Evolutionary conservation across 169 alveolate genomes (phyloP).

Genomic region (Cryptosporidium sp.): DNA sequence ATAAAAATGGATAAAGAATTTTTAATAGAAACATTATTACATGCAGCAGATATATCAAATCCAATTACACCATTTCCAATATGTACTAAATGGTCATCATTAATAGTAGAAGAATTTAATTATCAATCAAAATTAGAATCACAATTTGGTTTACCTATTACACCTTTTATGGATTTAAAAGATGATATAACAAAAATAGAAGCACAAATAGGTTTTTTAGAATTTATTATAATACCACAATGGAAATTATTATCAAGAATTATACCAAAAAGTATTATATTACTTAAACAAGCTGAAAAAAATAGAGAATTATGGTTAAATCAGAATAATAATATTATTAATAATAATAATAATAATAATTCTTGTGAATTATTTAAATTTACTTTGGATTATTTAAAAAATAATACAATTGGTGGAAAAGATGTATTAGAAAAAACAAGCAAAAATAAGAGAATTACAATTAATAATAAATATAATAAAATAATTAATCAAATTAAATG

Average conservation of each 20-base stretch:
- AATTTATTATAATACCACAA: slow-evolving; percentile 84
- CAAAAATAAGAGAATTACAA: neutral
- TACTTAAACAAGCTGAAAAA: slow-evolving; percentile 36
- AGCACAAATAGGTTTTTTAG: slow-evolving; percentile 85
- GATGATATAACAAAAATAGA: slow-evolving; percentile 83
- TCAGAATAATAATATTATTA: neutral
- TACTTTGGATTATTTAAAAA: slow-evolving; percentile 30
- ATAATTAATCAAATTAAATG: neutral
- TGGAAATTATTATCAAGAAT: slow-evolving; percentile 56
- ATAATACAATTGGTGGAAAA: slow-evolving; percentile 43
- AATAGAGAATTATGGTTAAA: slow-evolving; percentile 41
- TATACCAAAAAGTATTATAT: slow-evolving; percentile 7
- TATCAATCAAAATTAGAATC: slow-evolving; percentile 88
- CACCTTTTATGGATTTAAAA: slow-evolving; percentile 84
- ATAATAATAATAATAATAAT: neutral
- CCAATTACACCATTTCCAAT: slow-evolving; percentile 85
- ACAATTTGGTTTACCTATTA: slow-evolving; percentile 82
- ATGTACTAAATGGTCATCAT: slow-evolving; percentile 84
- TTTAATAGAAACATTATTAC: slow-evolving; percentile 82
- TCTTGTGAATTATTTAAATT: slow-evolving; percentile 4
- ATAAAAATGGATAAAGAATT: slow-evolving; percentile 74
- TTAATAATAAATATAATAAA: neutral
- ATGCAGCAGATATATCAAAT: slow-evolving; percentile 88
- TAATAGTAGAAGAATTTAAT: slow-evolving; percentile 86
- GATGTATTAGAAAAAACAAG: neutral